phyloP scores from a whole-genome alignment of 2,329 filamentous ascomycete genomes.

The Mycosphaerella arachidis region DNA sequence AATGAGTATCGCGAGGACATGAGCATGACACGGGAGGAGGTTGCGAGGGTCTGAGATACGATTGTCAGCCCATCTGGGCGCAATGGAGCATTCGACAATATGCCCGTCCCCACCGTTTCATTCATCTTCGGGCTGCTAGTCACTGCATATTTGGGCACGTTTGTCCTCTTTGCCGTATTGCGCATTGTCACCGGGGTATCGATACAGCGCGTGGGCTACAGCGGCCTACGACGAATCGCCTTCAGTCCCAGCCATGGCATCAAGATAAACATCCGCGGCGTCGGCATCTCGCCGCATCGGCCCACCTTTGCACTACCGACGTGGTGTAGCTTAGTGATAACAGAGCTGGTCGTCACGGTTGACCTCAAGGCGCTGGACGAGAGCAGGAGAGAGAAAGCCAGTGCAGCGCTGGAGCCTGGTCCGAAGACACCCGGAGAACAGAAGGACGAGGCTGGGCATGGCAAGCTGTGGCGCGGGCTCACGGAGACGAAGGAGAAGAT shows the following conservation, averaged over 20 bases:
- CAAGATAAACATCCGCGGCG: constrained; percentile 80
- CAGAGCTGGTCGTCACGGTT: constrained; percentile 77
- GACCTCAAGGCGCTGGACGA: constrained; percentile 63
- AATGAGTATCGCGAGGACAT: not conserved
- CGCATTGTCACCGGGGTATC: constrained; percentile 91
- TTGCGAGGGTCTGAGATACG: not conserved
- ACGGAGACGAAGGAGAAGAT: constrained; percentile 77
- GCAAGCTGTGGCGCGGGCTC: constrained; percentile 76
- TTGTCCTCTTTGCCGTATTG: constrained; percentile 87
- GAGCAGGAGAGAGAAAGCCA: constrained; percentile 13
- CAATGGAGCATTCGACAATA: constrained; percentile 29
- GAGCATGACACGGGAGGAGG: constrained; percentile 2
- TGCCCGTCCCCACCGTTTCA: constrained; percentile 49
- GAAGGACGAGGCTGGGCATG: constrained; percentile 37
- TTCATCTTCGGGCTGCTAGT: constrained; percentile 83
- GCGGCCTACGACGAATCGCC: constrained; percentile 83
- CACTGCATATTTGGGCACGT: constrained; percentile 83
- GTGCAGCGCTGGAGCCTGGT: constrained; percentile 11
- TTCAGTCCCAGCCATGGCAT: constrained; percentile 87
- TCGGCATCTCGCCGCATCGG: constrained; percentile 83
- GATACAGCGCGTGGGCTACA: constrained; percentile 90
- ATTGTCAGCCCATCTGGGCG: not conserved
- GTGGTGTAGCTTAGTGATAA: constrained; percentile 86
- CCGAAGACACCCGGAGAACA: constrained; percentile 15
- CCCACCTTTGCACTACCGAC: constrained; percentile 97